phyloP scores from a whole-genome alignment of 768 basidiomycete genomes.

The Naganishia friedmannii region DNA sequence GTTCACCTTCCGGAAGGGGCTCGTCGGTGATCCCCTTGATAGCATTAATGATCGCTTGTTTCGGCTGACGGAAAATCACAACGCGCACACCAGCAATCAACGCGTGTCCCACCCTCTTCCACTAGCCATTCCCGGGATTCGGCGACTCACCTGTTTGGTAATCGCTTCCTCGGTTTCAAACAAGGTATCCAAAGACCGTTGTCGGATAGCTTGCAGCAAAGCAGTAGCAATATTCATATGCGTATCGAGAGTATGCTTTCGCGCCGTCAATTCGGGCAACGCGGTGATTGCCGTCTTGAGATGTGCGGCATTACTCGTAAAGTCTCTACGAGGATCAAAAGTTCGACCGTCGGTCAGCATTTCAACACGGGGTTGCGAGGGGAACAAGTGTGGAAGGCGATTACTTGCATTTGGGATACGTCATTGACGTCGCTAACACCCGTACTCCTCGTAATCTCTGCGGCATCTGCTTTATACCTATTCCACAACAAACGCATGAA shows the following conservation, averaged over 20 bases:
- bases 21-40: slow-evolving; percentile 61
- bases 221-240: slow-evolving; percentile 99
- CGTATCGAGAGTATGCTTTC: slow-evolving; percentile 92
- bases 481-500: not conserved
- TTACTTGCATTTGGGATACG: slow-evolving; percentile 79
- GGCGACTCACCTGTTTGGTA: slow-evolving; percentile 69
- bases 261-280: slow-evolving; percentile 89
- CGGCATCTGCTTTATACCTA: slow-evolving; percentile 80
- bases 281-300: slow-evolving; percentile 96
- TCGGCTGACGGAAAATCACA: not conserved
- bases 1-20: slow-evolving; percentile 55
- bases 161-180: slow-evolving; percentile 93
- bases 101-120: too few species aligned
- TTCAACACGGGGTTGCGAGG: not conserved
- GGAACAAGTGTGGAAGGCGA: not conserved
- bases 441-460: slow-evolving; percentile 91
- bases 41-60: slow-evolving; percentile 78
- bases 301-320: slow-evolving; percentile 87
- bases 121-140: too few species aligned
- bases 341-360: too few species aligned
- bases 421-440: slow-evolving; percentile 95
- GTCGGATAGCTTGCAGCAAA: slow-evolving; percentile 89
- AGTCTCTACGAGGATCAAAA: slow-evolving; percentile 62
- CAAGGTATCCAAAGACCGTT: slow-evolving; percentile 89
- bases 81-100: not conserved